phyloP scores from a whole-genome alignment of 176 grass and related monocot species.

The Olyra latifolia region DNA sequence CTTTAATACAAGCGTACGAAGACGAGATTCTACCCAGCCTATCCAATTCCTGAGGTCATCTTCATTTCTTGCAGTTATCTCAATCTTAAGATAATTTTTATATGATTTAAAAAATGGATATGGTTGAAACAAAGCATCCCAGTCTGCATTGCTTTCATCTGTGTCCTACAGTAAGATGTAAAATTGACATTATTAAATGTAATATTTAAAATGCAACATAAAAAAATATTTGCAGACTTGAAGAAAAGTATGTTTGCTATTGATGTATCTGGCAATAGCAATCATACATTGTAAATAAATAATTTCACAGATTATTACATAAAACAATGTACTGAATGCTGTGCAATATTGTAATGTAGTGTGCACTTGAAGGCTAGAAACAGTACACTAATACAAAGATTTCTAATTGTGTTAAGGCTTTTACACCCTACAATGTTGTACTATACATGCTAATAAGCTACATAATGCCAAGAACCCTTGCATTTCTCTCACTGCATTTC shows the following conservation, averaged over 20 bases:
- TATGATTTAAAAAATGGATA: constrained; percentile 81
- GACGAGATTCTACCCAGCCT: constrained; percentile 84
- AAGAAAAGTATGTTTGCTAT: not conserved
- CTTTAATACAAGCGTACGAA: constrained; percentile 81
- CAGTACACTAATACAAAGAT: not conserved
- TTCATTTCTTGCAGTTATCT: constrained; percentile 70
- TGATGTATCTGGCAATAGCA: not conserved
- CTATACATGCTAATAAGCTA: not conserved
- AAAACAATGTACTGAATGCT: not conserved
- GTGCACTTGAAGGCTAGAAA: not conserved
- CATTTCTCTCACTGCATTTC: not conserved
- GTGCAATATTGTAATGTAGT: not conserved
- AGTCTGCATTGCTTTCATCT: constrained; percentile 58
- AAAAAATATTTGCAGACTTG: not conserved
- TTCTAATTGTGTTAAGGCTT: not conserved
- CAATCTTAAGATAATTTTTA: constrained; percentile 76
- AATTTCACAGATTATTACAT: not conserved
- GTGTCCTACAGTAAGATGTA: constrained; percentile 42
- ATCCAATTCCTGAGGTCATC: constrained; percentile 82
- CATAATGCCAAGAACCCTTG: not conserved
- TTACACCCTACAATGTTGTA: not conserved
- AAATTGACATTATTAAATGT: not conserved
- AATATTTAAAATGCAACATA: not conserved
- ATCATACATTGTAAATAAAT: not conserved
- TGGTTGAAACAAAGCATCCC: constrained; percentile 59